These are phyloP conservation scores for Euphorbia pulcherrima DNA, from an alignment of 345 rosid species.

Conservation along the genomic window DNA sequence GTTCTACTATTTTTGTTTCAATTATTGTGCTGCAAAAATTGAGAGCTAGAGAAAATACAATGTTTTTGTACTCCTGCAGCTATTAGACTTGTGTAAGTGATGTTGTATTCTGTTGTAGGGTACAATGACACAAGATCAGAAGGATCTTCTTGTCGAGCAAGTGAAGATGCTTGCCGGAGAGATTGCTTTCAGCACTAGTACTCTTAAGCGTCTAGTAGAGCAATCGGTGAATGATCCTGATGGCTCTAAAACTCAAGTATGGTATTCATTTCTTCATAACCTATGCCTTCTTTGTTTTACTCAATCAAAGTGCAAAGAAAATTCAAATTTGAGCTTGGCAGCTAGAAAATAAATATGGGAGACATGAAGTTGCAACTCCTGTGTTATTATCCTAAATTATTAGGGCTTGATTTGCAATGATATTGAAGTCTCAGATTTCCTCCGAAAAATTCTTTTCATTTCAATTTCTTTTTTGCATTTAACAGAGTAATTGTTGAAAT, in stretches of 20 bases:
- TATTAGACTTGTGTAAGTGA: not conserved
- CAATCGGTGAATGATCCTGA: slow-evolving; percentile 88
- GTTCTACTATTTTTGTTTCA: not conserved
- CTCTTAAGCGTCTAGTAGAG: slow-evolving; percentile 88
- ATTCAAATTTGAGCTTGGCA: not conserved
- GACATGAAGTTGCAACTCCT: not conserved
- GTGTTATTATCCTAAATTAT: not conserved
- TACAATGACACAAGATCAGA: slow-evolving; percentile 78
- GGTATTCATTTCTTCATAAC: slow-evolving; percentile 6
- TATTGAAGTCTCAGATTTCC: not conserved
- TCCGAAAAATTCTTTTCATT: not conserved
- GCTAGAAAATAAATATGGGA: not conserved
- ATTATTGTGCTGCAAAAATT: not conserved
- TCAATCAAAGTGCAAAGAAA: not conserved
- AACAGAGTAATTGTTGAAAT: not conserved
- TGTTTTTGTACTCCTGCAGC: not conserved
- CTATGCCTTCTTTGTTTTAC: not conserved
- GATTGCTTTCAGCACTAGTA: slow-evolving; percentile 88
- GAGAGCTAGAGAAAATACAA: not conserved
- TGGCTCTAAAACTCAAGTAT: slow-evolving; percentile 70
- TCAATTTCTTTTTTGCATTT: slow-evolving; percentile 6
- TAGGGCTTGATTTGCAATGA: not conserved
- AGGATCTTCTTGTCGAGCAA: slow-evolving; percentile 96
- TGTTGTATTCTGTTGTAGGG: slow-evolving; percentile 39
- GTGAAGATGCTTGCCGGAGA: slow-evolving; percentile 99